Conservation (phyloP, 345 rosid species). For the Nasturtium officinale region DNA sequence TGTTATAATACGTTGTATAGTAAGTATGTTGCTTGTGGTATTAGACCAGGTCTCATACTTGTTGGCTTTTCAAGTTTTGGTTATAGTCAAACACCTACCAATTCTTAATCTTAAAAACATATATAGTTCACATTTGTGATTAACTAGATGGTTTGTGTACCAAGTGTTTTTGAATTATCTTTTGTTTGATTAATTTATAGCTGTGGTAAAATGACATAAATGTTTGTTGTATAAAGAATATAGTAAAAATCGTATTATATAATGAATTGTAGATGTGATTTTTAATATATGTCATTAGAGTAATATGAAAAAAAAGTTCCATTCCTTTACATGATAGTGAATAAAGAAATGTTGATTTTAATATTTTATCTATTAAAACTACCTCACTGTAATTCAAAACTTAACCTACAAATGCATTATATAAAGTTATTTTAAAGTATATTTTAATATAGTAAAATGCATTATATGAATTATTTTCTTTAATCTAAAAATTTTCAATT, state of each 20-base stretch:
- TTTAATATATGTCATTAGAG: background rate
- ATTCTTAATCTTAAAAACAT: conserved; percentile 1
- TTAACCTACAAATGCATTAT: too few species aligned
- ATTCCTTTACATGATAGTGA: too few species aligned
- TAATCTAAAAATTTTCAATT: too few species aligned
- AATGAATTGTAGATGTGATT: too few species aligned
- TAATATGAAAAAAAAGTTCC: background rate
- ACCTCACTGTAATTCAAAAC: too few species aligned
- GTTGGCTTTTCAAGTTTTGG: conserved; percentile 30
- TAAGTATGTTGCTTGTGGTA: conserved; percentile 33
- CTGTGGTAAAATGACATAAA: background rate
- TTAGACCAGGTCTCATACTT: conserved; percentile 36
- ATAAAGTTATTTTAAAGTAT: too few species aligned
- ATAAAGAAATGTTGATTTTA: too few species aligned
- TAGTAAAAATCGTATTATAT: background rate
- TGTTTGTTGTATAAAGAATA: background rate
- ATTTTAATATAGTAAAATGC: too few species aligned
- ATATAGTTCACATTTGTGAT: conserved; percentile 3
- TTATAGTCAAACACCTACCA: conserved; percentile 32
- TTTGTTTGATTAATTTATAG: background rate
- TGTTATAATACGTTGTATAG: conserved; percentile 45
- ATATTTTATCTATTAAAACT: background rate
- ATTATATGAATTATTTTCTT: too few species aligned
- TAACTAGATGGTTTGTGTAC: background rate
- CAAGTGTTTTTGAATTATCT: background rate